These are phyloP conservation scores for Claviceps pusilla DNA, from an alignment of 2,329 filamentous ascomycete genomes.

Conservation along the genomic window DNA sequence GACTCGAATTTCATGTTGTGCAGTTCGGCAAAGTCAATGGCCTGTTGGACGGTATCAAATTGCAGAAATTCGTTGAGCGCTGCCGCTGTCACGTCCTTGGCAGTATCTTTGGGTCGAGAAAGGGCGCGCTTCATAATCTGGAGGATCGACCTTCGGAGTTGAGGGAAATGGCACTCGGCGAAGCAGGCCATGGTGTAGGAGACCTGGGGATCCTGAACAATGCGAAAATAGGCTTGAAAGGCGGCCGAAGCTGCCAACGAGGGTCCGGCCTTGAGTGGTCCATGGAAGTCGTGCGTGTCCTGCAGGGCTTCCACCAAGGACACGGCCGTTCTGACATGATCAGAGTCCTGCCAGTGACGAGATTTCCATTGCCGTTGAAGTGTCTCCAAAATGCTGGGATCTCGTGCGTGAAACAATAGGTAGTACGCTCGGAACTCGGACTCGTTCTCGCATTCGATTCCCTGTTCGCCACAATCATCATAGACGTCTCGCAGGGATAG, in stretches of 20 bases:
- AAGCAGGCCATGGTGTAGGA: slow-evolving; percentile 59
- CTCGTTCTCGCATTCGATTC: slow-evolving; percentile 45
- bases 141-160: slow-evolving; percentile 43
- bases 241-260: slow-evolving; percentile 34
- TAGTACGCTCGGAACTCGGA: slow-evolving; percentile 53
- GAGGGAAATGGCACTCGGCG: slow-evolving; percentile 51
- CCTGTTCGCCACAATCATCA: slow-evolving; percentile 46
- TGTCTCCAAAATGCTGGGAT: slow-evolving; percentile 38
- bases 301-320: slow-evolving; percentile 46
- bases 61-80: slow-evolving; percentile 42
- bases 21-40: slow-evolving; percentile 47
- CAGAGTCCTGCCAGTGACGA: slow-evolving; percentile 37
- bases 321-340: slow-evolving; percentile 46
- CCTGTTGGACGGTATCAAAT: slow-evolving; percentile 54
- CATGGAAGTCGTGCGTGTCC: slow-evolving; percentile 40
- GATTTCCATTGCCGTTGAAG: slow-evolving; percentile 43
- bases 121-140: slow-evolving; percentile 40
- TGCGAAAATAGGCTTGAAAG: slow-evolving; percentile 42
- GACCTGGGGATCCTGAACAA: slow-evolving; percentile 39
- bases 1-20: slow-evolving; percentile 38
- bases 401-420: slow-evolving; percentile 44
- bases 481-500: slow-evolving; percentile 52
- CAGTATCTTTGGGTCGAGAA: slow-evolving; percentile 38
- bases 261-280: slow-evolving; percentile 37
- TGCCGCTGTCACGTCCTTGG: slow-evolving; percentile 44